A percentile compares a stretch with the other conserved stretches of the same genome.
Evolutionary conservation across 2,329 filamentous ascomycete genomes (phyloP).

Genomic region (Fusarium sororula): DNA sequence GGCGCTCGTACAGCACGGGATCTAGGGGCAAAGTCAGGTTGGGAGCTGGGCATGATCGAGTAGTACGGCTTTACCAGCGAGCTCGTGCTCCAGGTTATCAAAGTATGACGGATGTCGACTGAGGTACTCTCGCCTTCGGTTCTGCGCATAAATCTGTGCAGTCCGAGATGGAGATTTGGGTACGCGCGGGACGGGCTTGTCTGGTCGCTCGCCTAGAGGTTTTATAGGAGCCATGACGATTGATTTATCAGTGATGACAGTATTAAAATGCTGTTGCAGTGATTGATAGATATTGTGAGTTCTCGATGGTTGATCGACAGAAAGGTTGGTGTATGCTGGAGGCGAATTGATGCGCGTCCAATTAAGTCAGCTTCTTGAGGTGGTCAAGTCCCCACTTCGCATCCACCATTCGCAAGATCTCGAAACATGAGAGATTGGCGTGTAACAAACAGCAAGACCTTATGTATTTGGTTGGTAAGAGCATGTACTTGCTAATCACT

Average conservation of each 20-base stretch:
- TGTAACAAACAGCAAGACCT: neutral
- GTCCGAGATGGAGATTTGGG: constrained; percentile 53
- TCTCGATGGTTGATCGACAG: neutral
- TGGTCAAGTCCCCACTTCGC: neutral
- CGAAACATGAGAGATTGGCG: neutral
- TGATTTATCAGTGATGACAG: neutral
- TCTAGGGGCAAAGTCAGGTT: constrained; percentile 56
- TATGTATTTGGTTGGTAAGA: neutral
- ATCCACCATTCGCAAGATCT: neutral
- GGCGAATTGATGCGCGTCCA: neutral
- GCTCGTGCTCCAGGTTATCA: constrained; percentile 61
- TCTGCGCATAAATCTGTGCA: constrained; percentile 69
- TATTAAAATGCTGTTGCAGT: neutral
- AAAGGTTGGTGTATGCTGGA: neutral
- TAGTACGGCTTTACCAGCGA: constrained; percentile 53
- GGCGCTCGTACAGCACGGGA: constrained; percentile 82
- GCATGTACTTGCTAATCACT: neutral
- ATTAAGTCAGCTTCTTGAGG: constrained; percentile 2
- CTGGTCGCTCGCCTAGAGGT: constrained; percentile 8
- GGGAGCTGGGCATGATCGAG: neutral
- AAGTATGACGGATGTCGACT: constrained; percentile 79
- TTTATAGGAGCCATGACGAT: constrained; percentile 28
- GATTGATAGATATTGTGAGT: neutral
- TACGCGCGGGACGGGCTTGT: constrained; percentile 56
- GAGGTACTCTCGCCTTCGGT: constrained; percentile 81